A percentile compares a stretch with the other conserved stretches of the same genome.
phyloP scores from a whole-genome alignment of 495 filamentous ascomycete genomes.

The Podospora appendiculata region DNA sequence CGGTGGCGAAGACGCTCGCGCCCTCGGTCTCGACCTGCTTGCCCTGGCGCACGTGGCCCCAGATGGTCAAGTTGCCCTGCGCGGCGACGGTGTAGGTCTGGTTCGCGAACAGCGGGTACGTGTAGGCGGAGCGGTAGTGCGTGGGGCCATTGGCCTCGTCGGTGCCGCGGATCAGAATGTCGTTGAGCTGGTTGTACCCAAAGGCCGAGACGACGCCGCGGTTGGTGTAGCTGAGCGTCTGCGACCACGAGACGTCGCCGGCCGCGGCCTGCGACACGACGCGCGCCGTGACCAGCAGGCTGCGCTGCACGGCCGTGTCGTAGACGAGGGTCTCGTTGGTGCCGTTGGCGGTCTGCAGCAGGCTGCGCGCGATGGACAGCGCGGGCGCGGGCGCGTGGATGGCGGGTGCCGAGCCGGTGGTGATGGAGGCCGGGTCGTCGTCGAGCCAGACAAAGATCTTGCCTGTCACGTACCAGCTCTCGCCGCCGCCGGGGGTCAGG shows the following conservation, averaged over 20 bases:
- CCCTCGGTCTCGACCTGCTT: constrained; percentile 39
- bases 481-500: constrained; percentile 54
- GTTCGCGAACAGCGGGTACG: constrained; percentile 58
- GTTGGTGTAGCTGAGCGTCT: constrained; percentile 53
- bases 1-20: constrained; percentile 52
- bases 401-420: constrained; percentile 36
- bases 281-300: constrained; percentile 45
- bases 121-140: constrained; percentile 40
- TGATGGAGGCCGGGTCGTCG: constrained; percentile 33
- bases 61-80: constrained; percentile 50
- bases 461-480: constrained; percentile 72
- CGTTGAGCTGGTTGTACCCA: constrained; percentile 56
- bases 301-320: constrained; percentile 48
- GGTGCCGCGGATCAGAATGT: constrained; percentile 52
- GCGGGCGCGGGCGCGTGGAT: constrained; percentile 17
- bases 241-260: constrained; percentile 49
- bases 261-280: constrained; percentile 37
- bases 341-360: constrained; percentile 39
- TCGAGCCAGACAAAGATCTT: constrained; percentile 74
- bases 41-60: constrained; percentile 51
- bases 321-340: constrained; percentile 57
- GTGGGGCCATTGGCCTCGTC: constrained; percentile 28
- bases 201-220: constrained; percentile 47
- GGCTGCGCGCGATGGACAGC: constrained; percentile 26
- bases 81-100: constrained; percentile 38